phyloP scores from a whole-genome alignment of 2,329 filamentous ascomycete species.

The Triangularia verruculosa region DNA sequence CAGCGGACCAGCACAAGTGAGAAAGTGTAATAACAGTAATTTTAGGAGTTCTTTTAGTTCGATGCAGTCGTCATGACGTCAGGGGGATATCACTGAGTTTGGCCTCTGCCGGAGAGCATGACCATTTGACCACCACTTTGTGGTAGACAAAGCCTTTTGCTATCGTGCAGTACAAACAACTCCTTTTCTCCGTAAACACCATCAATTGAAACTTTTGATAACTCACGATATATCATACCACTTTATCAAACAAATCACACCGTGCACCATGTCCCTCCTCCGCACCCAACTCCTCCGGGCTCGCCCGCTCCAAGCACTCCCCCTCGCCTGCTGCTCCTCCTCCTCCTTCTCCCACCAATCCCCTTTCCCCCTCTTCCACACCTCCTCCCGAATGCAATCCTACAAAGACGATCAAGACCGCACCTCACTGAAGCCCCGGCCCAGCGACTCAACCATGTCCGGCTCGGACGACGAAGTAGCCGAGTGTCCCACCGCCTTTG shows the following conservation, averaged over 20 bases:
- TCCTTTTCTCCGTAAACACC: background rate
- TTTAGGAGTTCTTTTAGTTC: background rate
- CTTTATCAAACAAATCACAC: background rate
- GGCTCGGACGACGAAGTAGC: conserved; percentile 61
- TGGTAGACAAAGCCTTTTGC: no score
- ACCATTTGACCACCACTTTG: background rate
- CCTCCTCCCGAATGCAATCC: conserved; percentile 14
- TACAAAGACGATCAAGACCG: conserved; percentile 54
- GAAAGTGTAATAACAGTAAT: background rate
- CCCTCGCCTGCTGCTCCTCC: no score
- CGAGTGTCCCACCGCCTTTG: conserved; percentile 62
- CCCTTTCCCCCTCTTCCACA: background rate
- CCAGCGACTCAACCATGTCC: conserved; percentile 66
- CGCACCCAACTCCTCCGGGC: background rate
- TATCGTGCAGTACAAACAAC: background rate
- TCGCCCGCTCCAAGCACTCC: no score
- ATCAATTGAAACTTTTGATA: background rate
- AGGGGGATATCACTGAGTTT: background rate
- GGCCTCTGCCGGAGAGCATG: background rate
- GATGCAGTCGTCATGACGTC: conserved; percentile 1
- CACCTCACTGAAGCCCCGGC: conserved; percentile 61
- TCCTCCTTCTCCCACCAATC: background rate
- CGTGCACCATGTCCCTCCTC: conserved; percentile 3
- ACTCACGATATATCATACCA: background rate
- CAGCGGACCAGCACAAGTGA: background rate